phyloP scores from a whole-genome alignment of 1,139 yeast genomes.

The Yamadazyma trypodendri region DNA sequence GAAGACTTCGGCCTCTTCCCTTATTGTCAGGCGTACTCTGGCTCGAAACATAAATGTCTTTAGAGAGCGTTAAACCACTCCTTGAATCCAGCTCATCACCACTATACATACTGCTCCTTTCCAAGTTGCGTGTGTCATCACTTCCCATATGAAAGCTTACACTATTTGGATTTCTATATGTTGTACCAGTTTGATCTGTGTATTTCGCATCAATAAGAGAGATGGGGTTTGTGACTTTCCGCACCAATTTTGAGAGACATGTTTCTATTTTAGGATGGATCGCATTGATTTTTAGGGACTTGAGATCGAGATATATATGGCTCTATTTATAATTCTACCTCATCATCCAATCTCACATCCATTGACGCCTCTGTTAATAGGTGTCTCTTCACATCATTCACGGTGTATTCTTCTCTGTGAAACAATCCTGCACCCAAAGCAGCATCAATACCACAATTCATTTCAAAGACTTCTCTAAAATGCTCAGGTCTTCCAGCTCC shows the following conservation, averaged over 20 bases:
- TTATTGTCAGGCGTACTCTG: neutral
- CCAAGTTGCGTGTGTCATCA: neutral
- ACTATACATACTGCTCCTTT: neutral
- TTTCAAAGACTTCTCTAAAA: constrained; percentile 77
- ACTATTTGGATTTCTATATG: neutral
- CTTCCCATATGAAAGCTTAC: neutral
- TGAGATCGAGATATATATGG: neutral
- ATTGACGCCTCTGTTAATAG: constrained; percentile 34
- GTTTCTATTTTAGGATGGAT: neutral
- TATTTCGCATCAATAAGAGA: neutral
- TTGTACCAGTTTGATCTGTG: neutral
- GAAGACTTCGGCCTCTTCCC: constrained; percentile 15
- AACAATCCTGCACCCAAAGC: constrained; percentile 98
- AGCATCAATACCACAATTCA: constrained; percentile 82
- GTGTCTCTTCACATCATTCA: constrained; percentile 72
- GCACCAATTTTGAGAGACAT: neutral
- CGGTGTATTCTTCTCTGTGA: constrained; percentile 91
- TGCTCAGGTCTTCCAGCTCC: constrained; percentile 95
- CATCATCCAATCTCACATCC: constrained; percentile 39
- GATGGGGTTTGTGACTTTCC: neutral
- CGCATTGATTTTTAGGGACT: too few species aligned
- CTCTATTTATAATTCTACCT: constrained; percentile 20
- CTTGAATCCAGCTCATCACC: too few species aligned
- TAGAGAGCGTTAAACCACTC: too few species aligned
- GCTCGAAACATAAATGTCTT: too few species aligned